These are phyloP conservation scores for Andrographis paniculata DNA, from an alignment of 305 asterid species.

Conservation along the genomic window DNA sequence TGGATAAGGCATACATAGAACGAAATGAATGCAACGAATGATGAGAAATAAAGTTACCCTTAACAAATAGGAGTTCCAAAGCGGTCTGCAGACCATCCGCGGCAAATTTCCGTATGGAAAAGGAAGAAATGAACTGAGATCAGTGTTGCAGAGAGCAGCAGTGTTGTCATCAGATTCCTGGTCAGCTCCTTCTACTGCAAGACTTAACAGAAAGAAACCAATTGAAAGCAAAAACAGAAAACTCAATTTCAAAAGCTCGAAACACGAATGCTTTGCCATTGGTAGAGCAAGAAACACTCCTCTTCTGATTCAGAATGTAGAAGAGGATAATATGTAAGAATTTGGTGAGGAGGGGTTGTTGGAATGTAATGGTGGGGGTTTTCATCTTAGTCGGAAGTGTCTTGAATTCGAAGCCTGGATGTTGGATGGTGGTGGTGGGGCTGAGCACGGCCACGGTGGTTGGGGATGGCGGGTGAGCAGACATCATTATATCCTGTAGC, in stretches of 20 bases:
- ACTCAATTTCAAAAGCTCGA: constrained; percentile 8
- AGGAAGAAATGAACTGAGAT: constrained; percentile 68
- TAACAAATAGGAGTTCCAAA: constrained; percentile 77
- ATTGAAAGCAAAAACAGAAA: constrained; percentile 19
- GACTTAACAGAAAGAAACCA: constrained; percentile 15
- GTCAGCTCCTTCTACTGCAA: constrained; percentile 20
- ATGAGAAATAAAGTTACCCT: constrained; percentile 36
- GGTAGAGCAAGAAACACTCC: constrained; percentile 17
- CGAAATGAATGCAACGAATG: not conserved
- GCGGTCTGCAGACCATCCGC: constrained; percentile 69
- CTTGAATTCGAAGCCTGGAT: constrained; percentile 27
- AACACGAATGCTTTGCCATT: constrained; percentile 36
- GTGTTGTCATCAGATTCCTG: constrained; percentile 19
- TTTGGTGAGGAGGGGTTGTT: too few species aligned
- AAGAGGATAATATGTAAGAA: constrained; percentile 19
- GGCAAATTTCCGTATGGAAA: constrained; percentile 64
- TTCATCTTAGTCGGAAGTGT: constrained; percentile 23
- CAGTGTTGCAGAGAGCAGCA: constrained; percentile 36
- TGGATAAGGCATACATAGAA: not conserved
- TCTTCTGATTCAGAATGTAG: constrained; percentile 18
- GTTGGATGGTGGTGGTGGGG: constrained; percentile 52
- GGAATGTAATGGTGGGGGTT: constrained; percentile 20
- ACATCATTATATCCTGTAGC: too few species aligned
- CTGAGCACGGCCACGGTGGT: constrained; percentile 47
- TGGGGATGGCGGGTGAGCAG: constrained; percentile 69